Percentiles rank a stretch among this genome's conserved stretches.
These are phyloP conservation scores for Xylona heveae DNA, from an alignment of 495 filamentous ascomycete genomes.

Conservation along the genomic window DNA sequence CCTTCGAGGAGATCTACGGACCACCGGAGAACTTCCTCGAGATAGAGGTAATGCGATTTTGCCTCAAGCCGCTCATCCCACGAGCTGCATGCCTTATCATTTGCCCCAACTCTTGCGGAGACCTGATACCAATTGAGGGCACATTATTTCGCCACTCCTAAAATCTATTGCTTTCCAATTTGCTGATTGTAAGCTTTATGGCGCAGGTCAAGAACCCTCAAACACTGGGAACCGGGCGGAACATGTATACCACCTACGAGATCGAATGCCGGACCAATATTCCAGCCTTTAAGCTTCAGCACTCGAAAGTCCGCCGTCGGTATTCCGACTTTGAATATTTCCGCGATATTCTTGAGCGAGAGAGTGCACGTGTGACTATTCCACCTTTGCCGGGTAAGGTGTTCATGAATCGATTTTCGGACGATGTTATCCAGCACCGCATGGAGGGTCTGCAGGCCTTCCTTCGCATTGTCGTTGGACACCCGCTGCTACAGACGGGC, in stretches of 20 bases:
- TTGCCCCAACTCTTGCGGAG: too few species aligned
- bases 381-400: conserved; percentile 93
- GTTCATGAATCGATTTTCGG: conserved; percentile 93
- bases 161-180: too few species aligned
- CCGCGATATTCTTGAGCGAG: conserved; percentile 91
- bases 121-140: too few species aligned
- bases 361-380: conserved; percentile 84
- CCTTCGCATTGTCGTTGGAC: conserved; percentile 90
- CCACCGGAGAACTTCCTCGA: conserved; percentile 97
- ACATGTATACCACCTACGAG: conserved; percentile 98
- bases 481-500: conserved; percentile 90
- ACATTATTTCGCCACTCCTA: too few species aligned
- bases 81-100: too few species aligned
- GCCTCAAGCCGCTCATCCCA: too few species aligned
- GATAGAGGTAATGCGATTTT: conserved; percentile 94
- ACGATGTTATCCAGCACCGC: conserved; percentile 94
- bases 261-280: conserved; percentile 96
- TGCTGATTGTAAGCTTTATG: too few species aligned
- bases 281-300: conserved; percentile 85
- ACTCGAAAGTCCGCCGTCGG: conserved; percentile 69
- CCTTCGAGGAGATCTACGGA: conserved; percentile 97
- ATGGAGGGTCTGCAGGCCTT: conserved; percentile 86
- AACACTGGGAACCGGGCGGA: conserved; percentile 81
- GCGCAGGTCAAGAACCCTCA: conserved; percentile 85
- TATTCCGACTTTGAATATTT: conserved; percentile 99